These are phyloP conservation scores for Allium fistulosum DNA, from an alignment of 106 monocot genomes.

Conservation along the genomic window DNA sequence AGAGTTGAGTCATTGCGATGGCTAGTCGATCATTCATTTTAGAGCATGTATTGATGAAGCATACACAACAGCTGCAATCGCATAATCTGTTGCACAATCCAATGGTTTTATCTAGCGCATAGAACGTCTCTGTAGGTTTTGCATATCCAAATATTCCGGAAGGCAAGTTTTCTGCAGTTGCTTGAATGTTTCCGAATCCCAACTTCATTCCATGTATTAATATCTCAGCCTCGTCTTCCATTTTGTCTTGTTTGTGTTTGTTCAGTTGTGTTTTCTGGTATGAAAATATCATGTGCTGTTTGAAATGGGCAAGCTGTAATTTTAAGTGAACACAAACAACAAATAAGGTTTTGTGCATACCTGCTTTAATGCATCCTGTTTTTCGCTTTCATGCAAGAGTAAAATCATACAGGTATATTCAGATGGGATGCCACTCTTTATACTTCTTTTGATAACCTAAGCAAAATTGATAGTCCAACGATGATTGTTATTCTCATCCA, in stretches of 20 bases:
- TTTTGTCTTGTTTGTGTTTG: conserved; percentile 11
- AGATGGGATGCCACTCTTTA: conserved; percentile 46
- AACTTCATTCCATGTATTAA: conserved; percentile 17
- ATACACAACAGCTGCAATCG: conserved; percentile 72
- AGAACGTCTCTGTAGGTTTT: conserved; percentile 16
- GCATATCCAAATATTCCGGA: conserved; percentile 21
- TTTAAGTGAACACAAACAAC: not conserved
- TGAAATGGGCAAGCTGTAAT: not conserved
- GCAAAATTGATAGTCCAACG: too few relatives aligned
- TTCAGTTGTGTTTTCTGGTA: conserved; percentile 27
- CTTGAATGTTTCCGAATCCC: conserved; percentile 67
- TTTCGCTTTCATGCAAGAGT: conserved; percentile 17
- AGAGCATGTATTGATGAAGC: conserved; percentile 46
- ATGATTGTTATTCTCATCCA: too few relatives aligned
- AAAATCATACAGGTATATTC: conserved; percentile 67
- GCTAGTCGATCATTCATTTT: conserved; percentile 54
- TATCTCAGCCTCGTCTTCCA: conserved; percentile 4
- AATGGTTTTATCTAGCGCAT: conserved; percentile 31
- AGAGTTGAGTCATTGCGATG: conserved; percentile 48
- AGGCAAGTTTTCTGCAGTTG: conserved; percentile 60
- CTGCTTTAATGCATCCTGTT: conserved; percentile 23
- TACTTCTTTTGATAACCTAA: conserved; percentile 56
- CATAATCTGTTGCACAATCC: conserved; percentile 47
- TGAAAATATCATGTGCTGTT: not conserved
- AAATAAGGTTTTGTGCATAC: conserved; percentile 15